Evolutionary conservation across 2,329 filamentous ascomycete species (phyloP).

Genomic region (Pseudopyricularia javanii): DNA sequence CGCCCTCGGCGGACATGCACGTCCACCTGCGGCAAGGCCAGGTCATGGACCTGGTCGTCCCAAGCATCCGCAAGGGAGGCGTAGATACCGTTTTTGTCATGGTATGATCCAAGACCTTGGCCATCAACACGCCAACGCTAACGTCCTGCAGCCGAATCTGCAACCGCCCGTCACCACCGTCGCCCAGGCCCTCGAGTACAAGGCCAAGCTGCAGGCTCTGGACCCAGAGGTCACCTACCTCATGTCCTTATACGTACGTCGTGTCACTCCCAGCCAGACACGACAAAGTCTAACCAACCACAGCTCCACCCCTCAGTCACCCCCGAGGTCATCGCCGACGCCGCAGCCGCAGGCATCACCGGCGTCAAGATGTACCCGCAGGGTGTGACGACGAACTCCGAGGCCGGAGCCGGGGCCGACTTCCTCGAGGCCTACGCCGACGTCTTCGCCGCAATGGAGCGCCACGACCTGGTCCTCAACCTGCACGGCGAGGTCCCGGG

Average conservation of each 20-base stretch:
- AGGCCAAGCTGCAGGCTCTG: constrained; percentile 44
- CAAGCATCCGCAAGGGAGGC: constrained; percentile 36
- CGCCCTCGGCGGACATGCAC: constrained; percentile 55
- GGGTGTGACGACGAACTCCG: constrained; percentile 54
- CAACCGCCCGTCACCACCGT: constrained; percentile 51
- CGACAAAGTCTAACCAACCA: not conserved
- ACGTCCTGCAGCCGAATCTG: constrained; percentile 50
- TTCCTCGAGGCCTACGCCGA: constrained; percentile 33
- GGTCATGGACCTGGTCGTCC: constrained; percentile 22
- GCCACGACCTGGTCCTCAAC: constrained; percentile 58
- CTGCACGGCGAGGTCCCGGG: constrained; percentile 76
- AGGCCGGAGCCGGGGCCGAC: constrained; percentile 51
- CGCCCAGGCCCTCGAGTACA: constrained; percentile 53
- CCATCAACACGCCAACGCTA: too few species aligned
- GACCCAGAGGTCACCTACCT: constrained; percentile 54
- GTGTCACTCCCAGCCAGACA: not conserved
- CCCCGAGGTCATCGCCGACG: constrained; percentile 58
- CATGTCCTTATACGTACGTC: constrained; percentile 50
- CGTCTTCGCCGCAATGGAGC: constrained; percentile 83
- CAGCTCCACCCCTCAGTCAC: constrained; percentile 45
- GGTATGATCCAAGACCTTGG: not conserved
- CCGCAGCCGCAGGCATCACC: constrained; percentile 50
- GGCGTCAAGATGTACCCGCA: constrained; percentile 62
- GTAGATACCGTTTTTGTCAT: constrained; percentile 50
- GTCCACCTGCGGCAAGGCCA: constrained; percentile 60